phyloP scores from a whole-genome alignment of 108 stramenopile species.

The Mediolabrus comicus region DNA sequence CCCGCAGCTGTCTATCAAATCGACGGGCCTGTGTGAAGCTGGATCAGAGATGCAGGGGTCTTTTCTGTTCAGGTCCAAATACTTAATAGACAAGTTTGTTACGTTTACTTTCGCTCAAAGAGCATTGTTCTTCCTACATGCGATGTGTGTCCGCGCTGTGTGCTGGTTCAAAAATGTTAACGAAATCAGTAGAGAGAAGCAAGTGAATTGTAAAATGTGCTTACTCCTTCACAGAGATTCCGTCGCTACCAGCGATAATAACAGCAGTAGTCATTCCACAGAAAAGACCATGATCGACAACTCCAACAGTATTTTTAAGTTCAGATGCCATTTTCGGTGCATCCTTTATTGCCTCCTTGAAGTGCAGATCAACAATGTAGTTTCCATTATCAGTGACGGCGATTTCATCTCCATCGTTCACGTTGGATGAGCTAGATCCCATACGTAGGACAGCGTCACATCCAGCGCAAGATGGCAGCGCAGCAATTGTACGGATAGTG shows the following conservation, averaged over 20 bases:
- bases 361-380: constrained; percentile 98
- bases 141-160: not conserved
- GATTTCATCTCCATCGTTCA: constrained; percentile 92
- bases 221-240: constrained; percentile 87
- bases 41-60: too few species aligned
- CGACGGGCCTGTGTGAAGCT: too few species aligned
- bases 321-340: constrained; percentile 78
- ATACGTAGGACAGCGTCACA: constrained; percentile 90
- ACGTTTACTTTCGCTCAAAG: not conserved
- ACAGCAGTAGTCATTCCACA: constrained; percentile 96
- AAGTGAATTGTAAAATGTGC: not conserved
- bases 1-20: too few species aligned
- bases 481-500: constrained; percentile 86
- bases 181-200: not conserved
- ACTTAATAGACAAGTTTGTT: not conserved
- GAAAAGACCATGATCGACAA: constrained; percentile 98
- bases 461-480: constrained; percentile 81
- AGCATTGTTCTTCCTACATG: constrained; percentile 1
- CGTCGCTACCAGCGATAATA: constrained; percentile 94
- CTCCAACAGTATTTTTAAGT: constrained; percentile 93
- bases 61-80: not conserved
- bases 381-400: constrained; percentile 98
- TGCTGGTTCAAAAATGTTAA: too few species aligned
- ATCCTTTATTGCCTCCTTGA: constrained; percentile 91
- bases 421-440: constrained; percentile 81